A percentile compares a stretch with the other conserved stretches of the same genome.
Conservation (phyloP, 805 yeast genomes). For the Candida insectorum region DNA sequence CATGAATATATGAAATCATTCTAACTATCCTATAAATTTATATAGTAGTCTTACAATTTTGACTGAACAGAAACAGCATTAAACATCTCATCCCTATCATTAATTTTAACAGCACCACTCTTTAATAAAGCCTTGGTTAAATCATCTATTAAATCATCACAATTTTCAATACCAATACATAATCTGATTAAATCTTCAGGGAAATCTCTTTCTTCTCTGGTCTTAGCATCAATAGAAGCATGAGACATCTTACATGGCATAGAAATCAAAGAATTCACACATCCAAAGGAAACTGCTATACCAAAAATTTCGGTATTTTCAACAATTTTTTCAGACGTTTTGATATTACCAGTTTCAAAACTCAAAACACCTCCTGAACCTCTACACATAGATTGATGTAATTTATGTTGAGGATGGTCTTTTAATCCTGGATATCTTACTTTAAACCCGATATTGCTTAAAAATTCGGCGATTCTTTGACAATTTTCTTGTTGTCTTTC, state of each 20-base stretch:
- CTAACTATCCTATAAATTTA: too few species aligned
- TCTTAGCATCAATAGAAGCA: conserved; percentile 89
- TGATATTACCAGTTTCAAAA: conserved; percentile 79
- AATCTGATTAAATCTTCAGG: conserved; percentile 90
- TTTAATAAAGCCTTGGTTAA: conserved; percentile 64
- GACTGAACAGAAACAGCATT: conserved; percentile 34
- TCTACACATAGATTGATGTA: conserved; percentile 71
- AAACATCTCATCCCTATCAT: conserved; percentile 37
- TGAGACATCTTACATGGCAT: conserved; percentile 97
- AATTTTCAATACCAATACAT: conserved; percentile 87
- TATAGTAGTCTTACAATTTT: conserved; percentile 12
- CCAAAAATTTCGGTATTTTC: conserved; percentile 76
- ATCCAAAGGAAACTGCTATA: conserved; percentile 90
- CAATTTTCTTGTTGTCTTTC: conserved; percentile 88
- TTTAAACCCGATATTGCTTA: conserved; percentile 63
- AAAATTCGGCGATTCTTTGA: conserved; percentile 67
- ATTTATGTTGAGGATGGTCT: conserved; percentile 75
- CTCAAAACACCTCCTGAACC: conserved; percentile 91
- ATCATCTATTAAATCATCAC: conserved; percentile 78
- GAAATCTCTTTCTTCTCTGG: conserved; percentile 81
- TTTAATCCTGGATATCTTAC: conserved; percentile 85
- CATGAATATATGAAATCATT: conserved; percentile 1
- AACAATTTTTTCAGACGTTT: conserved; percentile 65
- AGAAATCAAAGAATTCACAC: conserved; percentile 87
- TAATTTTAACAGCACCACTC: conserved; percentile 55